Evolutionary conservation across 176 grass and related monocot genomes (phyloP).

Genomic region (Miscanthus lutarioriparius): DNA sequence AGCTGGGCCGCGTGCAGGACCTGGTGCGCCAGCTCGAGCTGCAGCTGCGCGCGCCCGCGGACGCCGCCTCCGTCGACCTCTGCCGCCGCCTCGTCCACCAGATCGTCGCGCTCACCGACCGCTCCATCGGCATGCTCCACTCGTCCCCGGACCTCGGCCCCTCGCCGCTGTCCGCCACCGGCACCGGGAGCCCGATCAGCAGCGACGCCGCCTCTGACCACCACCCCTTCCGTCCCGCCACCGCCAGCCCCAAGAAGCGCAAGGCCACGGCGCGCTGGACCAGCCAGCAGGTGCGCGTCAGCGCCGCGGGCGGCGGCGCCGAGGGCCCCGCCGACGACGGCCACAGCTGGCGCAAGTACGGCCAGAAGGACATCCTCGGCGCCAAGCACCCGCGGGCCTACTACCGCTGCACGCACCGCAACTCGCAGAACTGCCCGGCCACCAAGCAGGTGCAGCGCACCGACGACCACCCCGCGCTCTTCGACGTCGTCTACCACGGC

Average conservation of each 20-base stretch:
- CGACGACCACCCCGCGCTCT: constrained; percentile 63
- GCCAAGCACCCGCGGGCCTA: constrained; percentile 79
- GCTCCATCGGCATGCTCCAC: constrained; percentile 51
- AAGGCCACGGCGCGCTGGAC: constrained; percentile 61
- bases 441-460: constrained; percentile 91
- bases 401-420: constrained; percentile 93
- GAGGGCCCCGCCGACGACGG: constrained; percentile 65
- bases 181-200: constrained; percentile 31
- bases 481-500: constrained; percentile 81
- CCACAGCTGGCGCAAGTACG: constrained; percentile 86
- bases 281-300: constrained; percentile 59
- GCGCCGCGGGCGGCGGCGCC: constrained; percentile 9
- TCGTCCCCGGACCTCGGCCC: background rate
- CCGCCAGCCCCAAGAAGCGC: constrained; percentile 40
- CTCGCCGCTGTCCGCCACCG: background rate
- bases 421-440: constrained; percentile 62
- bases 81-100: constrained; percentile 48
- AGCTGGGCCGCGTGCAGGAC: constrained; percentile 50
- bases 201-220: constrained; percentile 53
- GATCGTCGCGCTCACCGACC: constrained; percentile 52
- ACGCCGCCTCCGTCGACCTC: constrained; percentile 22
- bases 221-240: background rate
- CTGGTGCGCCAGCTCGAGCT: constrained; percentile 53
- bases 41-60: constrained; percentile 32
- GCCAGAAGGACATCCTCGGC: constrained; percentile 88